These are phyloP conservation scores for Ustilago hordei DNA, from an alignment of 1,284 basidiomycete species.

Conservation along the genomic window DNA sequence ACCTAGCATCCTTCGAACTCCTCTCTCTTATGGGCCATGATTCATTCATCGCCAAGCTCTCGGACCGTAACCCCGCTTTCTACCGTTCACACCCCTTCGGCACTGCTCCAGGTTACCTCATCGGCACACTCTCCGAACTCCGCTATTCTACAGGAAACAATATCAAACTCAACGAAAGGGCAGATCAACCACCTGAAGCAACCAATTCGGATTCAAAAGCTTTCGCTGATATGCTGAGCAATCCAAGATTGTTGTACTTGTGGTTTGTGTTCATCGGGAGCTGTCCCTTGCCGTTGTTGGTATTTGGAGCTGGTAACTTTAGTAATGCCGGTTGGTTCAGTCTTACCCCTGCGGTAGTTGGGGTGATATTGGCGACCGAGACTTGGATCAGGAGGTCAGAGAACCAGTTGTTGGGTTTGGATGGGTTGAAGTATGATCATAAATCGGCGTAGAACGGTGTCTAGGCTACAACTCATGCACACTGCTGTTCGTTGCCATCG, in stretches of 20 bases:
- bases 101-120: conserved; percentile 64
- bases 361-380: conserved; percentile 51
- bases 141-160: conserved; percentile 47
- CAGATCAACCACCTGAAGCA: conserved; percentile 18
- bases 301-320: conserved; percentile 68
- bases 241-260: conserved; percentile 63
- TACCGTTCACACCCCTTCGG: conserved; percentile 66
- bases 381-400: conserved; percentile 59
- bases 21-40: conserved; percentile 53
- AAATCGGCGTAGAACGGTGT: conserved; percentile 55
- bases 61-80: conserved; percentile 37
- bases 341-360: conserved; percentile 52
- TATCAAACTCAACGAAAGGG: conserved; percentile 30
- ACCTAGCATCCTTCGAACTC: conserved; percentile 47
- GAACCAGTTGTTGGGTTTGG: conserved; percentile 56
- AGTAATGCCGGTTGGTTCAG: conserved; percentile 66
- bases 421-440: conserved; percentile 64
- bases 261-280: conserved; percentile 56
- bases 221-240: conserved; percentile 29
- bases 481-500: not conserved
- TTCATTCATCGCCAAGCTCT: conserved; percentile 10
- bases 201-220: conserved; percentile 30
- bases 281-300: conserved; percentile 61
- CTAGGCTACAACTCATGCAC: not conserved
- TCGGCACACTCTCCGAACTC: conserved; percentile 59